Percentiles rank a stretch among this genome's conserved stretches.
Evolutionary conservation across 2,329 filamentous ascomycete species (phyloP).

Genomic region (Neobulgaria alba): DNA sequence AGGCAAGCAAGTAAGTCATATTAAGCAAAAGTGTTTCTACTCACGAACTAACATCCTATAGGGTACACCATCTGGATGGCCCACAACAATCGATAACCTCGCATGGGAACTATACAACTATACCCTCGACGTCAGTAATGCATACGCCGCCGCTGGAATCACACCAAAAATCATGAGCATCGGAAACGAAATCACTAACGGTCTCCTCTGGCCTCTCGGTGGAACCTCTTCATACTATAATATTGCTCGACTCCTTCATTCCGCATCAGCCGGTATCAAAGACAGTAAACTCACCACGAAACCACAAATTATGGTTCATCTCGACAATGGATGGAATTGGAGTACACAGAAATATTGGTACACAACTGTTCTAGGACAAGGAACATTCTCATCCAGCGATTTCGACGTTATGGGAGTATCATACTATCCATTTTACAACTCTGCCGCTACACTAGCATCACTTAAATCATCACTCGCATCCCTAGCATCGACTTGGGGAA

Average conservation of each 20-base stretch:
- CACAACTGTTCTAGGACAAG: conserved; percentile 43
- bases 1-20: conserved; percentile 40
- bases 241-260: conserved; percentile 55
- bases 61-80: conserved; percentile 55
- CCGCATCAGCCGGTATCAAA: conserved; percentile 55
- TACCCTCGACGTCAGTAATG: conserved; percentile 52
- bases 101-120: conserved; percentile 60
- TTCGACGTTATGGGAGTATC: conserved; percentile 66
- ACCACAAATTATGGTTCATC: conserved; percentile 65
- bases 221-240: conserved; percentile 46
- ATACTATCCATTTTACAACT: conserved; percentile 65
- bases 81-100: conserved; percentile 47
- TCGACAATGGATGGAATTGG: conserved; percentile 71
- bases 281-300: conserved; percentile 47
- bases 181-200: conserved; percentile 64
- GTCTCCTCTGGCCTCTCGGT: conserved; percentile 59
- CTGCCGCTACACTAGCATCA: conserved; percentile 46
- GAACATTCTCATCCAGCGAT: conserved; percentile 42
- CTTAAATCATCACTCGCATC: conserved; percentile 48
- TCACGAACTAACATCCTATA: conserved; percentile 13
- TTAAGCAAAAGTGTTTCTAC: conserved; percentile 1
- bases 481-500: conserved; percentile 53
- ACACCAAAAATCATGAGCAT: conserved; percentile 56
- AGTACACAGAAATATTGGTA: conserved; percentile 53
- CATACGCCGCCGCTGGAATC: conserved; percentile 47